Conservation (phyloP, 164 flowering plant species). For the Vitis labrusca region DNA sequence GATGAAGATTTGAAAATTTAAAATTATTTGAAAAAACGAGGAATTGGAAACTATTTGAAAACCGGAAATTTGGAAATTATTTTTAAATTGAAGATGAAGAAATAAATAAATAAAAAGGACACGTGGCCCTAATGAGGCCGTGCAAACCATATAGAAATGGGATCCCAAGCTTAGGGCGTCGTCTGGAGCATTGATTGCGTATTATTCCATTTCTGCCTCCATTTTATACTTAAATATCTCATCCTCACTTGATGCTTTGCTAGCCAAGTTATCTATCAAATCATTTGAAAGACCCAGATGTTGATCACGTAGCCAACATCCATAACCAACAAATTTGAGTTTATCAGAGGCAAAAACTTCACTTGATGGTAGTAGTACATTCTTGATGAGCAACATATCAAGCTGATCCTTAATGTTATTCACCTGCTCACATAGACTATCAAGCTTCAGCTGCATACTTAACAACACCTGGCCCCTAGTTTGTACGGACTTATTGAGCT, state of each 20-base stretch:
- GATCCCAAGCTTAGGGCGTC: too few species aligned
- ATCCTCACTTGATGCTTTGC: slow-evolving; percentile 27
- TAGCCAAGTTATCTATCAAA: slow-evolving; percentile 14
- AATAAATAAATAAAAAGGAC: too few species aligned
- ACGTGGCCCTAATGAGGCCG: too few species aligned
- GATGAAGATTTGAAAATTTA: too few species aligned
- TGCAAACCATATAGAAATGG: too few species aligned
- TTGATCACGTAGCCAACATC: slow-evolving; percentile 46
- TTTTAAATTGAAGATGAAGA: too few species aligned
- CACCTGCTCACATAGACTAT: slow-evolving; percentile 61
- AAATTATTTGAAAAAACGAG: too few species aligned
- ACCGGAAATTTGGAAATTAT: too few species aligned
- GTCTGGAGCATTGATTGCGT: slow-evolving; percentile 6
- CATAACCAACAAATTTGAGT: slow-evolving; percentile 24
- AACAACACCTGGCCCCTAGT: slow-evolving; percentile 69
- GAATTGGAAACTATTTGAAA: too few species aligned
- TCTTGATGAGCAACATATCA: slow-evolving; percentile 19
- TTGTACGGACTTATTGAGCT: slow-evolving; percentile 57
- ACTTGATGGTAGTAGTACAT: slow-evolving; percentile 6
- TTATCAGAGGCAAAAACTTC: slow-evolving; percentile 14
- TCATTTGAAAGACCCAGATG: slow-evolving; percentile 26
- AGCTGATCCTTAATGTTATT: slow-evolving; percentile 43
- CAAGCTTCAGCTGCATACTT: slow-evolving; percentile 88
- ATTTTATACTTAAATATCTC: slow-evolving; percentile 40
- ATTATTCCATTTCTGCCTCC: slow-evolving; percentile 73